Base-by-base conservation (phyloP, 768 basidiomycete species). In the Mycena alexandri region DNA sequence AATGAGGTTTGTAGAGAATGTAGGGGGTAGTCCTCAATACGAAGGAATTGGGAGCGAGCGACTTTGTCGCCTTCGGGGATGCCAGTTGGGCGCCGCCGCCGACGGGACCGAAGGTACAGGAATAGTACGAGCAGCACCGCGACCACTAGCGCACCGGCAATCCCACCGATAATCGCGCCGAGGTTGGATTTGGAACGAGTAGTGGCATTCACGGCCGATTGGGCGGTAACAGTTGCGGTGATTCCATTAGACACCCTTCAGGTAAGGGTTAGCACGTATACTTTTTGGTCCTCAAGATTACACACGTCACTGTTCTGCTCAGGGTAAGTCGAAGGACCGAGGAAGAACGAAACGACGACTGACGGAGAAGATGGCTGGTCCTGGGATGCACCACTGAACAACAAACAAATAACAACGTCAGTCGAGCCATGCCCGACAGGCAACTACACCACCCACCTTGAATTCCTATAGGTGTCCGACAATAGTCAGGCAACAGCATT, bases 1-100 rank as follows among this genome's bases (percentile, higher is more conserved):
- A n/a, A 21, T 10, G 19, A 12, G 14, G 13, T 22, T 8, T 5
- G 34, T 22, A 22, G 5, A 14, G 41, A 42, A 33, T 55, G 61
- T 1, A 58, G 36, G 8, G 60, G 67, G 36, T 69, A 64, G 14
- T 69, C 62, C 19, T 62, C 61, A 11, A 69, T n/a, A 25, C 56
- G 67, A 24, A 68, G 67, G 50, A 63, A 63, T 21, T 63, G 54
- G 2, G 55, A 19, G 17, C 46, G 60, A 11, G 62, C 41, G 1
- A 22, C 50, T 58, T 61, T 52, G 11, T 62, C 66, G 8, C 38
- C 44, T 44, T 57, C 33, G 17, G 50, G 21, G 8, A 14, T n/a
- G 29, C 4, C 38, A 38, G 38, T 4, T 6, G 42, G 0, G 5
- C 58, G 62, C 38, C 33, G 67, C 44, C 17, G 16, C 14, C 48